Percentiles rank a stretch among this genome's conserved stretches.
phyloP scores from a whole-genome alignment of 2,329 filamentous ascomycete species.

The Fusarium sp. region DNA sequence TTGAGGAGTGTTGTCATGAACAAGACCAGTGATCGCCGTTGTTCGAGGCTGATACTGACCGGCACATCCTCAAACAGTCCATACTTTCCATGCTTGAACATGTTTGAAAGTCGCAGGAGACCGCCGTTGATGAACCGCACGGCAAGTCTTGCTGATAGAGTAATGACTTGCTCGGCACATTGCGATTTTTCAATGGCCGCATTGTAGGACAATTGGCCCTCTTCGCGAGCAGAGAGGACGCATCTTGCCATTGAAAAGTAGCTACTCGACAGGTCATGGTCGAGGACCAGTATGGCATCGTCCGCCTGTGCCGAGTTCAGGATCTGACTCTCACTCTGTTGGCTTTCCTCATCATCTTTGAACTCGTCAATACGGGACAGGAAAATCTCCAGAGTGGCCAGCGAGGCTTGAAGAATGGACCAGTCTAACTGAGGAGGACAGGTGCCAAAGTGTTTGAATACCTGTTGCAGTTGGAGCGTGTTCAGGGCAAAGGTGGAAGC shows the following conservation, averaged over 20 bases:
- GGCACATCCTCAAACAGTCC: constrained; percentile 59
- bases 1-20: constrained; percentile 64
- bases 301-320: constrained; percentile 56
- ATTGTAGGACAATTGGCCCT: constrained; percentile 19
- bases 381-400: constrained; percentile 61
- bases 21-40: constrained; percentile 59
- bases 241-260: constrained; percentile 61
- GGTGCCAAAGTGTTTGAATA: constrained; percentile 61
- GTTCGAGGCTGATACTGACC: constrained; percentile 51
- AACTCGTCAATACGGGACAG: constrained; percentile 57
- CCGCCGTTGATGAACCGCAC: constrained; percentile 57
- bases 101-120: constrained; percentile 55
- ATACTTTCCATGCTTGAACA: constrained; percentile 61
- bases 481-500: constrained; percentile 62
- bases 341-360: constrained; percentile 50
- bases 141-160: constrained; percentile 58
- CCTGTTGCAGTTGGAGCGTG: constrained; percentile 60
- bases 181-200: constrained; percentile 36
- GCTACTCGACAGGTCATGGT: constrained; percentile 58
- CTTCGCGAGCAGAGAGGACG: constrained; percentile 43
- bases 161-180: constrained; percentile 58
- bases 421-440: constrained; percentile 59
- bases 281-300: constrained; percentile 59
- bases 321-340: constrained; percentile 51
- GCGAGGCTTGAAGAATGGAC: constrained; percentile 55